Conservation (phyloP, 176 grass and related monocot genomes). For the Rhynchospora pubera region DNA sequence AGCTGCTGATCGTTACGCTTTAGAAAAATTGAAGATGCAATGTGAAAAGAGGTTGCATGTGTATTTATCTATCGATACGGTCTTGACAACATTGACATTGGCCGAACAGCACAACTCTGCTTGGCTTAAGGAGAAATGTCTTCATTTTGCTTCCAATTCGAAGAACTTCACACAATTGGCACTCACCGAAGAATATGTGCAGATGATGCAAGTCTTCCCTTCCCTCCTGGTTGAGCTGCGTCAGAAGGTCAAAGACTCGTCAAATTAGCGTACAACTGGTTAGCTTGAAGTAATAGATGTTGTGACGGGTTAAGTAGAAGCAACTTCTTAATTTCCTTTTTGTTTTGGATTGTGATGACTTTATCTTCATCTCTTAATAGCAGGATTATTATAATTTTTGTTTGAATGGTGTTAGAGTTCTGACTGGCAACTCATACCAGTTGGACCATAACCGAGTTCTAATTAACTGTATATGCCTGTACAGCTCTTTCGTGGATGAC, state of each 20-base stretch:
- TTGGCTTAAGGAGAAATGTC: background rate
- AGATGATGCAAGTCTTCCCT: background rate
- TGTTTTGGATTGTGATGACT: no score
- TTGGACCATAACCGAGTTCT: background rate
- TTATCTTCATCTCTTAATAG: background rate
- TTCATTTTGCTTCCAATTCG: background rate
- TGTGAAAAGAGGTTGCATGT: background rate
- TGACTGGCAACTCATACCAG: background rate
- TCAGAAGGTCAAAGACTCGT: background rate
- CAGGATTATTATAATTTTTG: background rate
- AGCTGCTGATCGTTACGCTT: background rate
- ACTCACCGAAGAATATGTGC: background rate
- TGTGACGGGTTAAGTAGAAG: no score
- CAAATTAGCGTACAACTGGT: background rate
- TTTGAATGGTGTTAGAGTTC: background rate
- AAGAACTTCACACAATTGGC: background rate
- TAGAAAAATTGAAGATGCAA: background rate
- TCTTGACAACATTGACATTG: background rate
- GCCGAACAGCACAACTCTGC: background rate
- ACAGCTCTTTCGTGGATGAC: no score
- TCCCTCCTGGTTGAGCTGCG: background rate
- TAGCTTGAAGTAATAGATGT: background rate
- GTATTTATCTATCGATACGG: background rate
- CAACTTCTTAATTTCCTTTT: no score
- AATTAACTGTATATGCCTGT: no score